Conservation (phyloP, 2,329 filamentous ascomycete genomes). For the Colletotrichum siamense region DNA sequence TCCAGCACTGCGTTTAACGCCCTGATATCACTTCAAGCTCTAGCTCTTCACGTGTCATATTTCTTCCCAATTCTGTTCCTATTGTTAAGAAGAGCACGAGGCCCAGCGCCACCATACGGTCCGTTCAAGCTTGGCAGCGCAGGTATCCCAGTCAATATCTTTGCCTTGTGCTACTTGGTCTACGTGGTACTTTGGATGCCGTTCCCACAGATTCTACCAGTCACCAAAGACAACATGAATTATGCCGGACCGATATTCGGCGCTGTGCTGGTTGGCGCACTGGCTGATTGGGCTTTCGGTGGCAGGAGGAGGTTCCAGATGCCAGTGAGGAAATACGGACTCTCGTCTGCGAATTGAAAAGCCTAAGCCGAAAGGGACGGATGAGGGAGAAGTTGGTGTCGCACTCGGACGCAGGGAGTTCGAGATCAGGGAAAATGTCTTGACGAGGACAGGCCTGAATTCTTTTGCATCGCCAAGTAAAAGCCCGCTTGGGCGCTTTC, state of each 20-base stretch:
- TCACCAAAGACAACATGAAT: neutral
- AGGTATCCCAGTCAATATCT: neutral
- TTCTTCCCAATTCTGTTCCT: neutral
- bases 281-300: neutral
- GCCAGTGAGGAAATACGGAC: neutral
- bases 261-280: neutral
- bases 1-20: neutral
- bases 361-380: neutral
- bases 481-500: neutral
- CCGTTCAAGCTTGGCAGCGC: neutral
- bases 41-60: neutral
- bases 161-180: neutral
- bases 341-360: neutral
- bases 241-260: neutral
- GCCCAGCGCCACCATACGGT: neutral
- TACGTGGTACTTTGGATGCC: constrained; percentile 1
- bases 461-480: neutral
- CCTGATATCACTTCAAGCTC: neutral
- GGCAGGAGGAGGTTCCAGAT: neutral
- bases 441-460: neutral
- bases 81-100: neutral
- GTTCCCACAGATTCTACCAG: neutral
- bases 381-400: neutral
- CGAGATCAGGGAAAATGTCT: neutral
- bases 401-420: neutral